Percentiles rank a stretch among this genome's conserved stretches.
These are phyloP conservation scores for Agrostemma githago DNA, from an alignment of 148 eudicot species.

Conservation along the genomic window DNA sequence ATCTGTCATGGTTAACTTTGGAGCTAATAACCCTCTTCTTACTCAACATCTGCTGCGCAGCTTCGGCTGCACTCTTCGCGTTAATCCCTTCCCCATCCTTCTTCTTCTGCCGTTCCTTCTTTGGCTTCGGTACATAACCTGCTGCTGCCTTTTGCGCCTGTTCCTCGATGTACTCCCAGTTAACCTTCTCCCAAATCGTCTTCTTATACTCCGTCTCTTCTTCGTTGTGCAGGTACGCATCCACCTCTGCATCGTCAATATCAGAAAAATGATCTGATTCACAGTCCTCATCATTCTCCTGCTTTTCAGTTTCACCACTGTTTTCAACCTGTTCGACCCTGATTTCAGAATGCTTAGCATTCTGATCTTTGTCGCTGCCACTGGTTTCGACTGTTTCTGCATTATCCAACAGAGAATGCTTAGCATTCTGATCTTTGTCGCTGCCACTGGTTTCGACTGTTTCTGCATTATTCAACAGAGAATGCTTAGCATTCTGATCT, in stretches of 20 bases:
- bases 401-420: slow-evolving; percentile 14
- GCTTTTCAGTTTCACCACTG: slow-evolving; percentile 14
- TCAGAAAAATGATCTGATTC: slow-evolving; percentile 61
- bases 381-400: slow-evolving; percentile 23
- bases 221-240: slow-evolving; percentile 61
- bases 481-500: slow-evolving; percentile 13
- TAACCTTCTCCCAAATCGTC: slow-evolving; percentile 69
- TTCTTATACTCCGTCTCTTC: slow-evolving; percentile 56
- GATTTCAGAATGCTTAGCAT: slow-evolving; percentile 15
- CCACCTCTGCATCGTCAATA: slow-evolving; percentile 79
- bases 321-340: slow-evolving; percentile 23
- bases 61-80: too few species aligned
- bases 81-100: too few species aligned
- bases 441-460: too few species aligned
- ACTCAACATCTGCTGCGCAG: too few species aligned
- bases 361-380: slow-evolving; percentile 10
- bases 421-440: too few species aligned
- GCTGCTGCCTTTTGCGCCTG: too few species aligned
- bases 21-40: too few species aligned
- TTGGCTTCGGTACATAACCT: too few species aligned
- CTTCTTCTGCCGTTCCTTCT: too few species aligned
- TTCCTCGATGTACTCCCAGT: slow-evolving; percentile 68
- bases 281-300: slow-evolving; percentile 14
- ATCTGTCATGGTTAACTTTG: too few species aligned
- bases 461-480: too few species aligned